A percentile compares a stretch with the other conserved stretches of the same genome.
Conservation (phyloP, 768 basidiomycete species). For the Tricholoma matsutake region DNA sequence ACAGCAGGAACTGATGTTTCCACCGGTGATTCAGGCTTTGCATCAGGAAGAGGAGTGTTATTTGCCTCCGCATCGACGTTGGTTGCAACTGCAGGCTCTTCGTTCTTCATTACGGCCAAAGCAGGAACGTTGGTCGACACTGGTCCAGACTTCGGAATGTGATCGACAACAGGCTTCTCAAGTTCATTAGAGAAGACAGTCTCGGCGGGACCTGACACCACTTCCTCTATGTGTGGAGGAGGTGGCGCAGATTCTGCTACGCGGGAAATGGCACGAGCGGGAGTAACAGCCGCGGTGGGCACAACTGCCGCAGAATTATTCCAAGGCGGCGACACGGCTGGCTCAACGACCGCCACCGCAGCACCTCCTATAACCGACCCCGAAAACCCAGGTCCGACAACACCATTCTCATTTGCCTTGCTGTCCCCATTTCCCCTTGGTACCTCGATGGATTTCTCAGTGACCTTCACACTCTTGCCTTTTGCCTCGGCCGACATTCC, state of each 20-base stretch:
- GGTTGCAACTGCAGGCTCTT: background rate
- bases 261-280: background rate
- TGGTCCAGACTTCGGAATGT: background rate
- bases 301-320: background rate
- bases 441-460: slow-evolving; percentile 18
- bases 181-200: background rate
- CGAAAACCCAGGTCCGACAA: slow-evolving; percentile 7
- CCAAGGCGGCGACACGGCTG: background rate
- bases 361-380: slow-evolving; percentile 16
- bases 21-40: background rate
- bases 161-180: background rate
- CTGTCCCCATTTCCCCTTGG: slow-evolving; percentile 17
- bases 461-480: slow-evolving; percentile 13
- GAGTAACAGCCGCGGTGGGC: background rate
- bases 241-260: slow-evolving; percentile 2
- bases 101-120: too few relatives aligned
- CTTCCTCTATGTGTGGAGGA: background rate
- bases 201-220: background rate
- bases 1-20: background rate
- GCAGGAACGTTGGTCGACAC: background rate
- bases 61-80: background rate
- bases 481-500: background rate
- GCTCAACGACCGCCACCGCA: slow-evolving; percentile 6
- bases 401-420: slow-evolving; percentile 8
- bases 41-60: background rate